Percentiles rank a stretch among this genome's conserved stretches.
Conservation (phyloP, 1,139 yeast species). For the Yamadazyma dendronema region DNA sequence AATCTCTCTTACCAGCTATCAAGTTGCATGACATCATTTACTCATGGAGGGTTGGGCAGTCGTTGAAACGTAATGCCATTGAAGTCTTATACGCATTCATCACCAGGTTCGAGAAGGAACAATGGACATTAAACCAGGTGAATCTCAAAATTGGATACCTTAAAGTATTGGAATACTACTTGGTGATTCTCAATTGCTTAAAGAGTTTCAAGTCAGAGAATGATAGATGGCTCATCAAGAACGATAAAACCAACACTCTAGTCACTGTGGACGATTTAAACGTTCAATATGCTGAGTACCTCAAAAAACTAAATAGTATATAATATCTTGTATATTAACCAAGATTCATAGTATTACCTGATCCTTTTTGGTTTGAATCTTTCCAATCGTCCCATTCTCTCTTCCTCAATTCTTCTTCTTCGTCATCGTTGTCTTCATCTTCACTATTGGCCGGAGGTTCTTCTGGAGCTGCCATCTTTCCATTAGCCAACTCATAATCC, state of each 20-base stretch:
- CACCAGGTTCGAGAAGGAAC: conserved; percentile 31
- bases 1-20: conserved; percentile 35
- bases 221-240: conserved; percentile 55
- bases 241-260: conserved; percentile 7
- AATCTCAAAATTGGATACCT: conserved; percentile 35
- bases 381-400: conserved; percentile 93
- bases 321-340: conserved; percentile 46
- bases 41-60: conserved; percentile 49
- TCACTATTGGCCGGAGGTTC: conserved; percentile 31
- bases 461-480: conserved; percentile 67
- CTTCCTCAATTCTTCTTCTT: conserved; percentile 50
- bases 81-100: conserved; percentile 59
- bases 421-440: conserved; percentile 40
- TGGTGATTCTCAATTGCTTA: conserved; percentile 49
- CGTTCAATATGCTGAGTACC: conserved; percentile 10
- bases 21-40: conserved; percentile 53
- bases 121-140: conserved; percentile 14
- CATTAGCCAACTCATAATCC: conserved; percentile 80
- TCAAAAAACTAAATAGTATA: conserved; percentile 10
- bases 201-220: conserved; percentile 44
- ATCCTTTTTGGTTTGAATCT: conserved; percentile 81
- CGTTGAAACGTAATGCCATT: conserved; percentile 38
- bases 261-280: conserved; percentile 11
- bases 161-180: conserved; percentile 42
- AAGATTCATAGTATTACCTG: conserved; percentile 84